A percentile compares a stretch with the other conserved stretches of the same genome.
Evolutionary conservation across 169 alveolate species (phyloP).

Genomic region (Plasmodium cynomolgi): DNA sequence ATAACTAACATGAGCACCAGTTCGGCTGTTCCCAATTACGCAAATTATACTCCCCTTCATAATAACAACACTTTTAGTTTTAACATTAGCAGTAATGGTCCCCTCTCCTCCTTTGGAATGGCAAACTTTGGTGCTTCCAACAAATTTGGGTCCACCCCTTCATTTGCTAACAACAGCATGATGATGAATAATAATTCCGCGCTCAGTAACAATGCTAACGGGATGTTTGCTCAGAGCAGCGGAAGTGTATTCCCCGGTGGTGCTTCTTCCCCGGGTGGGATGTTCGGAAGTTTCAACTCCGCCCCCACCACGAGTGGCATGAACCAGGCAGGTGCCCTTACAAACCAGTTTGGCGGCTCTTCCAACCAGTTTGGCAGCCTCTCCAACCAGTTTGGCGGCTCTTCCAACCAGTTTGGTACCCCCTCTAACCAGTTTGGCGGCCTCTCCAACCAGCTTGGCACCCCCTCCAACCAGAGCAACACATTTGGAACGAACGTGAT

Average conservation of each 20-base stretch:
- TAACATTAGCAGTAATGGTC: neutral
- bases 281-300: neutral
- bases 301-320: neutral
- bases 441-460: neutral
- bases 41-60: neutral
- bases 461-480: neutral
- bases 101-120: neutral
- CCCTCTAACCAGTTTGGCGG: neutral
- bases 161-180: neutral
- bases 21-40: neutral
- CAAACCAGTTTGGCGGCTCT: neutral
- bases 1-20: constrained; percentile 38
- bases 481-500: neutral
- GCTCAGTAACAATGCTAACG: neutral
- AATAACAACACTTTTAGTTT: neutral
- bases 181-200: neutral
- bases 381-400: neutral
- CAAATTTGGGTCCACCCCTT: neutral
- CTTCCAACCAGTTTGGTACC: neutral
- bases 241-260: neutral
- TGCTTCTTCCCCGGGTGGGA: neutral
- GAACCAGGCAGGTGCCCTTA: neutral
- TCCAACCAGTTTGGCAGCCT: neutral
- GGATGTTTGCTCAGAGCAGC: constrained; percentile 1
- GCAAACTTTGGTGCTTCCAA: constrained; percentile 2